Evolutionary conservation across 2,329 filamentous ascomycete species (phyloP), one percentile per base, ranked within the genome.

Genomic region (Ambrosiella xylebori): DNA sequence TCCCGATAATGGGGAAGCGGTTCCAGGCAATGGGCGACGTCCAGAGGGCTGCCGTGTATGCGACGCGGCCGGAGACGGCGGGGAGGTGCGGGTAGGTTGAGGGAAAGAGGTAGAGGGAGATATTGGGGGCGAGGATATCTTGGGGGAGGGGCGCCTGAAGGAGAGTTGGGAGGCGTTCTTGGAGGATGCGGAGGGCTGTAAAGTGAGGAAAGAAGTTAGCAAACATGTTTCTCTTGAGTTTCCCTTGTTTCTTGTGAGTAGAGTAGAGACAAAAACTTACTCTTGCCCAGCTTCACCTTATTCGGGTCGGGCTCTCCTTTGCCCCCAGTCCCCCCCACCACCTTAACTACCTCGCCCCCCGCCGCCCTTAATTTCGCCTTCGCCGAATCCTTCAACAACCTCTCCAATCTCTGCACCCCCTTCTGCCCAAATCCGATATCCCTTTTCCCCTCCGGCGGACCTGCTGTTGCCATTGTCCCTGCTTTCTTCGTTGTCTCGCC

Each of bases 21-120:
- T 94, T 94, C 93, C 93, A 98, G 37, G 90, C 91, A 56, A 98
- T 85, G 0, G 93, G 93, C 0, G 90, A 89, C 0, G 93, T 96
- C 90, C 90, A 97, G 41, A 98, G 75, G 2, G 93, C 93, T 15
- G 93, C 91, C 40, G 86, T 86, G 69, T 98, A 98, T 53, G 88
- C 85, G 40, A 96, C 85, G 52, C 86, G 82, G 56, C 93, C 93
- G 36, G 87, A 88, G 45, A 97, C 93, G n/a, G 82, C 86, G 39
- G 93, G 93, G 2, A 98, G 86, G 68, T 91, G 85, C 2, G 86
- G 88, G 65, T 94, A 87, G 0, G 87, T 93, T 36, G 81, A 80
- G 41, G 82, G 82, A 68, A 86, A 86, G 63, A 86, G 79, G 67
- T 83, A 79, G 47, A 85, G 79, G 7, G 79, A 78, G 69, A 87